phyloP scores from a whole-genome alignment of 352 stramenopile species.

The Globisporangium nodosum region DNA sequence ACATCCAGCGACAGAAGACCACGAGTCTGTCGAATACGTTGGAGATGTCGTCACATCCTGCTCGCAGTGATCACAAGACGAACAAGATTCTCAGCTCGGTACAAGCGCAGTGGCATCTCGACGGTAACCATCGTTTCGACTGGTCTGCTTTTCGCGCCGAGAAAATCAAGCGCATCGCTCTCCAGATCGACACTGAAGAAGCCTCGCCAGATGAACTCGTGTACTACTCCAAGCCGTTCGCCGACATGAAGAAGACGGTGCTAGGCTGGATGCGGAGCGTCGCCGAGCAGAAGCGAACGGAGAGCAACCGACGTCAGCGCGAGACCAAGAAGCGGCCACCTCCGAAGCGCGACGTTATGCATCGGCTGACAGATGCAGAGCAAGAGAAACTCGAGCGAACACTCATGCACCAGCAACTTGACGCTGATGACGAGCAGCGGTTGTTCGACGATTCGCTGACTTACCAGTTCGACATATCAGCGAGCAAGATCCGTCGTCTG shows the following conservation, averaged over 20 bases:
- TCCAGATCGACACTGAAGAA: neutral
- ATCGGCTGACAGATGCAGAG: conserved; percentile 10
- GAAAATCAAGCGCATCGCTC: neutral
- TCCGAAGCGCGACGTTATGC: conserved; percentile 25
- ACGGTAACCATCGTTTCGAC: conserved; percentile 10
- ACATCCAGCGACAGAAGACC: neutral
- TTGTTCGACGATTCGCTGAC: conserved; percentile 26
- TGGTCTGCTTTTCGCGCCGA: conserved; percentile 25
- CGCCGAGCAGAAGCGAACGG: conserved; percentile 7
- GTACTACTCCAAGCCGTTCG: conserved; percentile 44
- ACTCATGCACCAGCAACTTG: conserved; percentile 9
- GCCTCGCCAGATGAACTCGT: conserved; percentile 23
- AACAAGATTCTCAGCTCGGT: neutral
- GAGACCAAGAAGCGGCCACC: conserved; percentile 17
- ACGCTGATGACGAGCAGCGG: conserved; percentile 11
- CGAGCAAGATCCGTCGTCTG: conserved; percentile 7
- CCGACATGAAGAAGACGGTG: conserved; percentile 41
- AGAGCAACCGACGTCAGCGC: conserved; percentile 15
- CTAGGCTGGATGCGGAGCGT: conserved; percentile 36
- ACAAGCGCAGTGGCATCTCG: conserved; percentile 4
- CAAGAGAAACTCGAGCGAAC: conserved; percentile 6
- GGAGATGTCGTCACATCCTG: neutral
- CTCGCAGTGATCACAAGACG: neutral
- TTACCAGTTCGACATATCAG: conserved; percentile 22
- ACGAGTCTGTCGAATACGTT: neutral